Percentiles rank a stretch among this genome's conserved stretches.
phyloP scores from a whole-genome alignment of 345 rosid genomes.

The Salix exigua region DNA sequence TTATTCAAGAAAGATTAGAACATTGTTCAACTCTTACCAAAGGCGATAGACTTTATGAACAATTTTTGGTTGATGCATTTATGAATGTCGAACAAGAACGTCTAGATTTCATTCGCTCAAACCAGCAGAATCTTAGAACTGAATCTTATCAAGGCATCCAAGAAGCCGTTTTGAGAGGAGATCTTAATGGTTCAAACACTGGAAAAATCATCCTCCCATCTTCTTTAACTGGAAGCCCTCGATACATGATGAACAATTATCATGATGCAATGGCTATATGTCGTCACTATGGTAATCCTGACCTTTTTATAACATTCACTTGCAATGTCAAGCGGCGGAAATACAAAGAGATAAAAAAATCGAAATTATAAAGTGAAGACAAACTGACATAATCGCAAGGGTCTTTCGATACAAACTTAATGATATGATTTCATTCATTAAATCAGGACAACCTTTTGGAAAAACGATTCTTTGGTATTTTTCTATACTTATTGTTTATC shows the following conservation, averaged over 20 bases:
- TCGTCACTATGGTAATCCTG: no score
- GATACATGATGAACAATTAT: no score
- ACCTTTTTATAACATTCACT: no score
- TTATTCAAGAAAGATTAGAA: background rate
- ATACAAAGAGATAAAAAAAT: no score
- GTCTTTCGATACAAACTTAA: background rate
- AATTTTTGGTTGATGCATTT: background rate
- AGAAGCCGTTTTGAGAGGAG: background rate
- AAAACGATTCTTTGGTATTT: background rate
- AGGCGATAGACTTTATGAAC: background rate
- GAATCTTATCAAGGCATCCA: background rate
- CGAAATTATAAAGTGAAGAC: no score
- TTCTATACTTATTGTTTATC: background rate
- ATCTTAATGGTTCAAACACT: background rate
- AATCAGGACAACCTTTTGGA: background rate
- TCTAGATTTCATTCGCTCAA: background rate
- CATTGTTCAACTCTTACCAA: accelerated
- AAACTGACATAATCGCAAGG: no score
- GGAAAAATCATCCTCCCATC: background rate
- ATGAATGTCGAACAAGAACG: background rate
- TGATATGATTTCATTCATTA: background rate
- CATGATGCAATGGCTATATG: no score
- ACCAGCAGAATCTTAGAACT: background rate
- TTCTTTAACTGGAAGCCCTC: no score
- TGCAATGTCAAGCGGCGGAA: background rate